Evolutionary conservation across 257 asterid genomes (phyloP), one percentile per base, ranked within the genome.

Genomic region (Echium plantagineum): DNA sequence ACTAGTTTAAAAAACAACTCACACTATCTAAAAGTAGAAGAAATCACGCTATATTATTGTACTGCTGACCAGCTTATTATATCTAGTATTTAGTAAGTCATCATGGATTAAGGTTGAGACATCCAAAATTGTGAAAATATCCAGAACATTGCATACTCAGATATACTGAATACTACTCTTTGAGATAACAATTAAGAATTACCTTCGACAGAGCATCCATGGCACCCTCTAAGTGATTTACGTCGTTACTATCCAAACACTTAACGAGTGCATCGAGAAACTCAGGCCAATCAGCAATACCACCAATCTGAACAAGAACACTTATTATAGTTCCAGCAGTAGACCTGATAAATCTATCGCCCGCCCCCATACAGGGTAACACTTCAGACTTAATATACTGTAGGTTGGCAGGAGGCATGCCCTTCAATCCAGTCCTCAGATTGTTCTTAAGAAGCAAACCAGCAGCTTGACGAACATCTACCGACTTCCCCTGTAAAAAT

Each of bases 191-290:
- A 8, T 9, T 51, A 59, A 60, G 12, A 42, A 42, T 57, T 69
- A 94, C 99, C 99, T 94, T 94, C 21, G 99, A 89, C 72, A 94
- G 78, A 15, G 99, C 97, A 81, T 94, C 99, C 97, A 94, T 86
- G 62, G 99, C 97, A 73, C 99, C 99, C 79, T 94, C 99, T 89
- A 89, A 78, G 75, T 78, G 97, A 78, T 86, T 83, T 63, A 64
- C 62, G 58, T 85, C 97, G 76, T 85, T 86, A 78, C 97, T 89
- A 65, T 94, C 99, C 69, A 94, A 79, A 75, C 88, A 89, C 77
- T 87, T 86, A 22, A 83, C 86, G 61, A 94, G 89, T 9, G 91
- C 83, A 66, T 77, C 77, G 35, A 94, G 81, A 80, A 89, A 80
- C 78, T 94, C 99, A 19, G 94, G 97, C 99, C 99, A 94, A 46